These are phyloP conservation scores for Kockovaella imperatae DNA, from an alignment of 768 basidiomycete genomes.

Conservation along the genomic window DNA sequence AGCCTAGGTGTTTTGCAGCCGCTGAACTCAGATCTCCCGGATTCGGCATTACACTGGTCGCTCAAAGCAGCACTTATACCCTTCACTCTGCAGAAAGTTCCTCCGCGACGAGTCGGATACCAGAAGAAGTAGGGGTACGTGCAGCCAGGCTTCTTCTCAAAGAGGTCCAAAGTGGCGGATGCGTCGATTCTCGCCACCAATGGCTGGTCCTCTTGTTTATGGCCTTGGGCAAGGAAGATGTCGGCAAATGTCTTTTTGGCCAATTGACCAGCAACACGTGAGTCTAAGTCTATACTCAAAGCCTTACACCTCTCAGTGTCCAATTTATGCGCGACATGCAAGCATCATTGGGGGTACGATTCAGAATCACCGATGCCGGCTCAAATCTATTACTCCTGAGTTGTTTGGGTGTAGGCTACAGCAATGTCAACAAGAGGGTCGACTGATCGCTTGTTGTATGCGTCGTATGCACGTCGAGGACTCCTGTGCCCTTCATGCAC, in stretches of 20 bases:
- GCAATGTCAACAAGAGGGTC: constrained; percentile 58
- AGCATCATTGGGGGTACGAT: constrained; percentile 78
- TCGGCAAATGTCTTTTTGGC: constrained; percentile 78
- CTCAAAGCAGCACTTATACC: constrained; percentile 84
- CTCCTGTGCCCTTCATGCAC: no score
- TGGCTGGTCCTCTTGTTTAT: constrained; percentile 76
- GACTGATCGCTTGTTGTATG: constrained; percentile 13
- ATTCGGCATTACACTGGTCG: constrained; percentile 80
- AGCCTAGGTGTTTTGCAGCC: constrained; percentile 35
- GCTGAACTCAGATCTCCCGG: constrained; percentile 70
- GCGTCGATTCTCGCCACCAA: constrained; percentile 85
- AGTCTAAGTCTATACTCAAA: constrained; percentile 43
- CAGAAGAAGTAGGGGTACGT: constrained; percentile 82
- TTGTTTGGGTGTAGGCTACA: constrained; percentile 85
- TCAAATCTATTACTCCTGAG: constrained; percentile 54
- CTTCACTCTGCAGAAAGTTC: constrained; percentile 80
- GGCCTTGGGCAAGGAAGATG: constrained; percentile 95
- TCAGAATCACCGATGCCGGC: constrained; percentile 62
- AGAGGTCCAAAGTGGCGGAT: constrained; percentile 76
- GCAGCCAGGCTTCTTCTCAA: constrained; percentile 70
- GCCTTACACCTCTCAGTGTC: constrained; percentile 54
- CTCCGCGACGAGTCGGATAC: constrained; percentile 52
- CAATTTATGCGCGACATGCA: constrained; percentile 81
- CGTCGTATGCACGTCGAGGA: neutral
- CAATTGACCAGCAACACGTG: constrained; percentile 74